These are phyloP conservation scores for Rickenella mellea DNA, from an alignment of 768 basidiomycete genomes.

Conservation along the genomic window DNA sequence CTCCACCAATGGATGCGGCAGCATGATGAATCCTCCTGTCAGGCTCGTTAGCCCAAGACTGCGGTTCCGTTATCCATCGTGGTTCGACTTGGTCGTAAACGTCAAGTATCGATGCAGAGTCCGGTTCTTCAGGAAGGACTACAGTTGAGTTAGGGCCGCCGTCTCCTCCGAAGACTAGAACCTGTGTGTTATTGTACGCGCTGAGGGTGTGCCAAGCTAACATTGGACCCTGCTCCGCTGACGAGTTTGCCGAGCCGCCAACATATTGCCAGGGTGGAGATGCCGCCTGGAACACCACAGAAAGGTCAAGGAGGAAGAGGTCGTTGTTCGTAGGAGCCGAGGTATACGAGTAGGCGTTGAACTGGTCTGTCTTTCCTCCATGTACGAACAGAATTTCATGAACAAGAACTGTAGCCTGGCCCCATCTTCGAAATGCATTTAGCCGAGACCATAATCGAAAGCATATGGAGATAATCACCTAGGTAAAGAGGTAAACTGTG, in stretches of 20 bases:
- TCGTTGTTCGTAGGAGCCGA: conserved; percentile 69
- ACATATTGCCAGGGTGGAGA: conserved; percentile 64
- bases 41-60: conserved; percentile 58
- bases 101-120: conserved; percentile 57
- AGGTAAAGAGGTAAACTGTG: too few species aligned
- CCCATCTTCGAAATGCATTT: conserved; percentile 74
- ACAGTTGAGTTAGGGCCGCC: conserved; percentile 49
- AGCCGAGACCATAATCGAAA: too few species aligned
- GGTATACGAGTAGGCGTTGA: conserved; percentile 59
- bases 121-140: conserved; percentile 38
- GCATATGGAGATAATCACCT: too few species aligned
- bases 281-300: conserved; percentile 43
- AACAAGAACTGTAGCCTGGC: conserved; percentile 56
- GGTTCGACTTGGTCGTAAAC: conserved; percentile 28
- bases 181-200: conserved; percentile 40
- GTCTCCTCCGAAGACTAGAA: conserved; percentile 71
- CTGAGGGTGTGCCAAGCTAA: conserved; percentile 78
- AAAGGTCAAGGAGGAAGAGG: conserved; percentile 58
- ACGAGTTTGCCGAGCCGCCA: conserved; percentile 32
- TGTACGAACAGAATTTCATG: conserved; percentile 58
- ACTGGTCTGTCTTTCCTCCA: conserved; percentile 73
- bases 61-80: conserved; percentile 35
- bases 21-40: conserved; percentile 72
- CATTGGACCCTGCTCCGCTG: conserved; percentile 43
- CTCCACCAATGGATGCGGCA: conserved; percentile 34